Evolutionary conservation across 2,329 filamentous ascomycete species (phyloP).

Genomic region (Sporothrix euskadiensis): DNA sequence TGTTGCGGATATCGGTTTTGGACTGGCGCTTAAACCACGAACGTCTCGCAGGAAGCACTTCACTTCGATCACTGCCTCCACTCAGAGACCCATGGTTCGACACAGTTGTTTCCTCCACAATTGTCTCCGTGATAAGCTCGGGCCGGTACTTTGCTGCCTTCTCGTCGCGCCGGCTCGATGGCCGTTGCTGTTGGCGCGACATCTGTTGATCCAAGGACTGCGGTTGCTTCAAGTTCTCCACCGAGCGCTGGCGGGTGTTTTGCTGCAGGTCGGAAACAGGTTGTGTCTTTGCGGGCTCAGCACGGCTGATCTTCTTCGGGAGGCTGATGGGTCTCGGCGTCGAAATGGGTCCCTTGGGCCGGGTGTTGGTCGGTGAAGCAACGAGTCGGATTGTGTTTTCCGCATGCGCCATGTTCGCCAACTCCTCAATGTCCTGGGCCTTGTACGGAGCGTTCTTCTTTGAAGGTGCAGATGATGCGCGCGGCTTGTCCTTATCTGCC

Average conservation of each 20-base stretch:
- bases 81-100: conserved; percentile 18
- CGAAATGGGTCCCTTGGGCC: conserved; percentile 13
- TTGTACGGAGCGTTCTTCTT: conserved; percentile 33
- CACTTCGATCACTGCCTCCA: conserved; percentile 19
- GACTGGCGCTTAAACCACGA: conserved; percentile 34
- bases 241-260: not conserved
- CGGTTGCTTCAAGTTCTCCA: conserved; percentile 3
- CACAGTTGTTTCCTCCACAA: conserved; percentile 28
- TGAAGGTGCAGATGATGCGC: conserved; percentile 51
- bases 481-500: conserved; percentile 41
- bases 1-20: conserved; percentile 34
- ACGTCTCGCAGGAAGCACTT: conserved; percentile 6
- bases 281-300: not conserved
- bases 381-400: conserved; percentile 34
- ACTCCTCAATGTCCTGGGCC: conserved; percentile 28
- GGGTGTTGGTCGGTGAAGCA: conserved; percentile 27
- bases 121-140: conserved; percentile 23
- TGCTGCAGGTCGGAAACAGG: not conserved
- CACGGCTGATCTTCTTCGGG: conserved; percentile 20
- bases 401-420: conserved; percentile 20
- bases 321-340: conserved; percentile 24
- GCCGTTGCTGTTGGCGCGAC: not conserved
- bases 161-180: not conserved
- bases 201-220: not conserved
- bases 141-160: not conserved